Conservation (phyloP, 305 asterid genomes). For the Solanum hybrid region DNA sequence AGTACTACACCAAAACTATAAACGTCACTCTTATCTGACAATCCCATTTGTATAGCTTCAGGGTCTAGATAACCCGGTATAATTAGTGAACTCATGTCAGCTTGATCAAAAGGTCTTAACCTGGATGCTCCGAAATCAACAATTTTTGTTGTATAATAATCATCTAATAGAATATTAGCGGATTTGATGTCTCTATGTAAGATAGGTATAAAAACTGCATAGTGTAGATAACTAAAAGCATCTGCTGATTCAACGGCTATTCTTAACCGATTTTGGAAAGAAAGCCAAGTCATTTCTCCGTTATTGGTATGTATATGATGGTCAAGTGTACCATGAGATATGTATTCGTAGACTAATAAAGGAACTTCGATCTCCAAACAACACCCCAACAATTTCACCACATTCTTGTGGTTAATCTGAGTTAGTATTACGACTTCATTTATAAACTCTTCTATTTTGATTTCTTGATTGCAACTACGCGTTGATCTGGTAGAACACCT, state of each 20-base stretch:
- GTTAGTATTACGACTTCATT: conserved; percentile 19
- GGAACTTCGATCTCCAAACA: conserved; percentile 22
- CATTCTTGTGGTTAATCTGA: conserved; percentile 16
- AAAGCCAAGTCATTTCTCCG: conserved; percentile 7
- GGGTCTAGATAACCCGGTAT: conserved; percentile 14
- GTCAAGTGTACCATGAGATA: conserved; percentile 14
- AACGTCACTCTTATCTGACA: conserved; percentile 9
- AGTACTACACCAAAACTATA: conserved; percentile 19
- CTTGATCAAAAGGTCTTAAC: conserved; percentile 11
- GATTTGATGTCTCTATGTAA: conserved; percentile 22
- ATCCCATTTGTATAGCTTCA: conserved; percentile 9
- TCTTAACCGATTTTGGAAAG: conserved; percentile 7
- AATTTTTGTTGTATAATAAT: conserved; percentile 9
- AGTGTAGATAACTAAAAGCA: neutral
- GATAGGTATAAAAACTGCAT: conserved; percentile 5
- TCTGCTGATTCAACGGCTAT: neutral
- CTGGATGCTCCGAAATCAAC: conserved; percentile 19
- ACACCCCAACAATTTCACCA: conserved; percentile 19
- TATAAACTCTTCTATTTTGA: conserved; percentile 10
- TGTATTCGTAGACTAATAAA: conserved; percentile 13
- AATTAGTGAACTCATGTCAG: conserved; percentile 10
- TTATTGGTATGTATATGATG: conserved; percentile 9
- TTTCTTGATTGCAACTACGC: neutral
- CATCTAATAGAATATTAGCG: conserved; percentile 14
- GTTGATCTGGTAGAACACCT: conserved; percentile 4